Evolutionary conservation across 2,329 filamentous ascomycete genomes (phyloP).

Genomic region (Trichoderma breve): DNA sequence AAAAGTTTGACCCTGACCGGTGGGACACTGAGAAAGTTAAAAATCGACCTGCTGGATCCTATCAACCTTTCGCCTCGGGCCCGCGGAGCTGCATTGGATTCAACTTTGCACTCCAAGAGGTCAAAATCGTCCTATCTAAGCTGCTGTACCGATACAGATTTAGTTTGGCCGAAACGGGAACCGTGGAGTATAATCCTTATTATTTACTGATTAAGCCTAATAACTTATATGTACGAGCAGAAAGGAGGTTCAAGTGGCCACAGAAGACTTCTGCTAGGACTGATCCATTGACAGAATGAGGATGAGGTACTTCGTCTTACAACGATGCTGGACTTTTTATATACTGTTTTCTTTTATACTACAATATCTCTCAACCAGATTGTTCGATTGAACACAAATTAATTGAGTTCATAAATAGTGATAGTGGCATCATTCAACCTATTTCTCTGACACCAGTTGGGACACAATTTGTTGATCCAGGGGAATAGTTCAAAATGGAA

Average conservation of each 20-base stretch:
- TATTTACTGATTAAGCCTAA: constrained; percentile 54
- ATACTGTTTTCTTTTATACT: not conserved
- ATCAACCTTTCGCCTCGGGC: constrained; percentile 59
- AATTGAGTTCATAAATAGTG: too few relatives aligned
- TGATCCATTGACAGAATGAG: not conserved
- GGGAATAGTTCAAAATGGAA: not conserved
- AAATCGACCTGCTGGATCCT: constrained; percentile 49
- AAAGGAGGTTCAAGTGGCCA: constrained; percentile 50
- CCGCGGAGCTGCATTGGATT: constrained; percentile 60
- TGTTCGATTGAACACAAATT: too few relatives aligned
- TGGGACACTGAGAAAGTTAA: constrained; percentile 54
- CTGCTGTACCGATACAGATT: constrained; percentile 60
- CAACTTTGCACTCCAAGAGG: constrained; percentile 61
- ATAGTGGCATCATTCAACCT: not conserved
- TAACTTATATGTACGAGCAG: constrained; percentile 41
- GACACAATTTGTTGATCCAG: not conserved
- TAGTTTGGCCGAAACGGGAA: constrained; percentile 44
- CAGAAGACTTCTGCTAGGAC: constrained; percentile 21
- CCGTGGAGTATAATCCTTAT: constrained; percentile 57
- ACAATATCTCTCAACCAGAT: not conserved
- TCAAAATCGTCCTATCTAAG: constrained; percentile 58
- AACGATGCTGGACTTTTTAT: not conserved
- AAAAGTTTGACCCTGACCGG: constrained; percentile 57
- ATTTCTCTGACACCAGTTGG: not conserved
- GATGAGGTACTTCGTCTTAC: not conserved